These are phyloP conservation scores for Pythium phragmiticola DNA, from an alignment of 352 stramenopile genomes.

Conservation along the genomic window DNA sequence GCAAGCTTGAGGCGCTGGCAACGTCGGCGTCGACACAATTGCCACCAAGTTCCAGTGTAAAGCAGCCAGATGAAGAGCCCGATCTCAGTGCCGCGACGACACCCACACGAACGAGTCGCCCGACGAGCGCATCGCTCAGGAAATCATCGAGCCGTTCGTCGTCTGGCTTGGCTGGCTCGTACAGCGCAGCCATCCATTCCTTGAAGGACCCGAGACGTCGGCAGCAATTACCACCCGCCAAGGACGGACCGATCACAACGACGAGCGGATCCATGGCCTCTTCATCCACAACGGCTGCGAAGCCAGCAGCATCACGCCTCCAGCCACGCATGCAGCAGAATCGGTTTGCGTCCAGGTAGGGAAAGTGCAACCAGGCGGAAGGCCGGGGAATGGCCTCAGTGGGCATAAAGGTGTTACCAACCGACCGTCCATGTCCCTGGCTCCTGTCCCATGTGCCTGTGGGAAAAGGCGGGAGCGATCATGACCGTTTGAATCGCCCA, in stretches of 20 bases:
- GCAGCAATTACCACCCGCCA: background rate
- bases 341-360: background rate
- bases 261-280: background rate
- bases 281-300: background rate
- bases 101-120: slow-evolving; percentile 5
- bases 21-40: slow-evolving; percentile 6
- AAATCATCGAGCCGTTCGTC: background rate
- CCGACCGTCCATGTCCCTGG: background rate
- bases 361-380: background rate
- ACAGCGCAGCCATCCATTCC: slow-evolving; percentile 8
- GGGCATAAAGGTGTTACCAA: no score
- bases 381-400: background rate
- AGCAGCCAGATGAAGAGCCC: slow-evolving; percentile 26
- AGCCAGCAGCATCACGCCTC: background rate
- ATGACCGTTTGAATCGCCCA: background rate
- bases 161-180: background rate
- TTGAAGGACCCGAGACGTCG: slow-evolving; percentile 15
- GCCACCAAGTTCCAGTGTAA: background rate
- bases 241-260: background rate
- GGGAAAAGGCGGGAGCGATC: background rate
- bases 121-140: background rate
- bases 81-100: slow-evolving; percentile 12
- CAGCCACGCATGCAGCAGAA: background rate
- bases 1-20: slow-evolving; percentile 36
- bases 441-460: background rate